Conservation (phyloP, 257 asterid species). For the Echites panduratus region DNA sequence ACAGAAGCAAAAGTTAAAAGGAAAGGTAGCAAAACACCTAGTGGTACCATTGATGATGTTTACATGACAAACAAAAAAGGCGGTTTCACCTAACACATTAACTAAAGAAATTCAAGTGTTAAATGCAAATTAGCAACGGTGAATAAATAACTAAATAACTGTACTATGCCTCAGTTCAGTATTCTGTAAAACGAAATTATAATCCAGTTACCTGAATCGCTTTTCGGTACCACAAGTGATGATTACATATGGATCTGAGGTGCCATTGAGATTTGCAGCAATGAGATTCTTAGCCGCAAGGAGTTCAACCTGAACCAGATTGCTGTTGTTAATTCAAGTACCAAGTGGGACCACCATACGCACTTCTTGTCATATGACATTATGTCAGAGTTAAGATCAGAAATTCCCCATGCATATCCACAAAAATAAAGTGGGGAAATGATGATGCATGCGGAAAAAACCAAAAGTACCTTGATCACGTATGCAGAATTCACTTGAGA, state of each 20-base stretch:
- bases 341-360: neutral
- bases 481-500: conserved; percentile 42
- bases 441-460: conserved; percentile 8
- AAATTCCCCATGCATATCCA: neutral
- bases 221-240: conserved; percentile 77
- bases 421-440: neutral
- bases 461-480: conserved; percentile 59
- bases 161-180: neutral
- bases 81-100: neutral
- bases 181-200: conserved; percentile 18
- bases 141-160: neutral
- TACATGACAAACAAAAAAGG: neutral
- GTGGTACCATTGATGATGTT: neutral
- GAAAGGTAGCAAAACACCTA: neutral
- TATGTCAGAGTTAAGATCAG: neutral
- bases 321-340: neutral
- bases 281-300: conserved; percentile 88
- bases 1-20: too few relatives aligned
- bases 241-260: conserved; percentile 92
- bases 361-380: neutral
- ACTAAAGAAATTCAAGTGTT: neutral
- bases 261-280: conserved; percentile 79
- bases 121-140: neutral
- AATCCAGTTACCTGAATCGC: conserved; percentile 73
- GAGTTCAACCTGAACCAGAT: conserved; percentile 66